Base-by-base conservation (phyloP, 1,139 yeast genomes). In the Nematodospora anomalae region DNA sequence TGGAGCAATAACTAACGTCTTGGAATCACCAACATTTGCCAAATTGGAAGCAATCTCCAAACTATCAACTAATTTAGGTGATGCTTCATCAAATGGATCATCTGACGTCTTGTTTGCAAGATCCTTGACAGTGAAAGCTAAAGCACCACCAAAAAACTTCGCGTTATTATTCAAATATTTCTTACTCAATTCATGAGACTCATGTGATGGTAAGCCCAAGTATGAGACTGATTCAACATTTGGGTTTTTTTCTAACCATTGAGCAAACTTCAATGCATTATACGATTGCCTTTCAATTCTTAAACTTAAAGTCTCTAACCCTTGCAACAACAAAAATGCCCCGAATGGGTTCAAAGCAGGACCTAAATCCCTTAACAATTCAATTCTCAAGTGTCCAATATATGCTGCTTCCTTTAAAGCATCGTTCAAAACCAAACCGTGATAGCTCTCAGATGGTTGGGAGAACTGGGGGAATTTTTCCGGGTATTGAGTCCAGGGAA, bases 21-120 rank as follows among this genome's bases (percentile, higher is more conserved):
- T 92, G 36, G 90, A 80, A 58, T 92, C 98, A 58, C 98, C 97
- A 41, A 92, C 97, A 55, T 92, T 92, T 41, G 98, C 97, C 60
- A 92, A 77, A 69, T 89, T 87, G 25, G 95, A 82, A 40, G 95
- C 95, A 41, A 92, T 67, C 63, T 87, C 76, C 61, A 92, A 77
- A 48, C 64, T 67, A 62, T 89, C 96, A 43, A 87, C 96, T 44
- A 89, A 86, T 51, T 71, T 74, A 34, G 90, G 90, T 51, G 95
- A 88, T 31, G 89, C 78, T 49, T 80, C 83, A 49, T 78, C 59
- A 67, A 83, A 83, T 45, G 79, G 80, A 50, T 77, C 79, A 30
- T 64, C 62, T 41, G 67, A 64, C 27, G 63, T 65, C 26, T 65
- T 57, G 21, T 26, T 29, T 23, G 71, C 72, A 43, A 79, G 59